Conservation (phyloP, 306 rosid genomes). For the Dryas octopetala region DNA sequence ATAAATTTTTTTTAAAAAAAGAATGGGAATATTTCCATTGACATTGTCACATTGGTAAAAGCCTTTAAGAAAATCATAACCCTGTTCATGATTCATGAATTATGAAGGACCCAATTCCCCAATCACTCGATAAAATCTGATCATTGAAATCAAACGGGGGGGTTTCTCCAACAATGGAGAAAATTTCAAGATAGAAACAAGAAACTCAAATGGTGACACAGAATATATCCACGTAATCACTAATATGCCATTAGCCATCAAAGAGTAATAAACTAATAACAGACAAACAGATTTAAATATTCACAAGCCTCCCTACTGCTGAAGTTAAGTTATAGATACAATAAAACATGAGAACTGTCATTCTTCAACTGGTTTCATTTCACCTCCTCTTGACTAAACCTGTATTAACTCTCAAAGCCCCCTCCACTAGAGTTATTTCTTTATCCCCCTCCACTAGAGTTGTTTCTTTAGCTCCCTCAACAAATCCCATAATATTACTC, state of each 20-base stretch:
- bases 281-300: background rate
- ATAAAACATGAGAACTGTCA: background rate
- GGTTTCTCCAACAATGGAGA: too few relatives aligned
- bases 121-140: background rate
- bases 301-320: background rate
- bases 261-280: background rate
- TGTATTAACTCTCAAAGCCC: slow-evolving; percentile 28
- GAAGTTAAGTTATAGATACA: too few relatives aligned
- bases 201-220: background rate
- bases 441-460: slow-evolving; percentile 21
- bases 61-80: background rate
- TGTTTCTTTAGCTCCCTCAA: slow-evolving; percentile 25
- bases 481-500: slow-evolving; percentile 38
- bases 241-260: background rate
- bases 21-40: background rate
- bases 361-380: background rate
- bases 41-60: background rate
- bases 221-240: background rate
- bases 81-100: background rate
- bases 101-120: background rate
- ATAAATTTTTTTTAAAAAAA: too few relatives aligned
- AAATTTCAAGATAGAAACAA: background rate
- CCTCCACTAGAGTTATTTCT: slow-evolving; percentile 29
- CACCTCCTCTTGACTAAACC: slow-evolving; percentile 57
- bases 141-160: background rate